Evolutionary conservation across 768 basidiomycete genomes (phyloP), one percentile per base, ranked within the genome.

Genomic region (Leccinellum luteum): DNA sequence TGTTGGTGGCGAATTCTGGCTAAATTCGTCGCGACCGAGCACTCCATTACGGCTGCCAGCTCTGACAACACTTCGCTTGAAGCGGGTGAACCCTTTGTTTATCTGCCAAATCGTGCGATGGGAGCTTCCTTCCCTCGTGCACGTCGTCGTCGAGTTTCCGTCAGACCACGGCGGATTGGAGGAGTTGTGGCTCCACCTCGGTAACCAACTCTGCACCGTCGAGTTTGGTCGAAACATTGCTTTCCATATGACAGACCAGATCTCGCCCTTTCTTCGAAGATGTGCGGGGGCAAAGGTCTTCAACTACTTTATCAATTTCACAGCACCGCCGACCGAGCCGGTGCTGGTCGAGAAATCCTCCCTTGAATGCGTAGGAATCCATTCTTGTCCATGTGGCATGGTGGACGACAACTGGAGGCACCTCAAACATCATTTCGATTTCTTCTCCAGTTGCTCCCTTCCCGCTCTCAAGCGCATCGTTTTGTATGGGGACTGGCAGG

Each of bases 201-300:
- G 85, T 25, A 56, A 61, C 48, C 82, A 81, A 57, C 76, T 87
- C 47, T 72, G 74, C 54, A 76, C 74, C 2, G 74, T 87, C 23
- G 86, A 87, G 63, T 78, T 88, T 55, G 85, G 86, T 32, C 77
- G 72, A 59, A 79, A 82, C 65, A 61, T 84, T 30, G 79, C 76
- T 41, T 88, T 87, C 67, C 72, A 79, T 45, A 66, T 81, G 54
- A 52, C 56, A 35, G 85, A 87, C 62, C 69, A 77, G 56, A 69
- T 87, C 51, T 64, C 77, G 6, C 52, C 66, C 7, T 78, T 84
- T 64, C 70, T 89, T 45, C 71, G 68, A 27, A 64, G 69, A 10
- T 84, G 84, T 60, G 70, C 78, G 0, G 71, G 59, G 27, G 74
- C 86, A 31, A 73, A 73, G 56, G 74, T 79, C 56, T 68, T 89